Evolutionary conservation across 2,329 filamentous ascomycete genomes (phyloP), one percentile per base, ranked within the genome.

Genomic region (Epichloe gansuensis): DNA sequence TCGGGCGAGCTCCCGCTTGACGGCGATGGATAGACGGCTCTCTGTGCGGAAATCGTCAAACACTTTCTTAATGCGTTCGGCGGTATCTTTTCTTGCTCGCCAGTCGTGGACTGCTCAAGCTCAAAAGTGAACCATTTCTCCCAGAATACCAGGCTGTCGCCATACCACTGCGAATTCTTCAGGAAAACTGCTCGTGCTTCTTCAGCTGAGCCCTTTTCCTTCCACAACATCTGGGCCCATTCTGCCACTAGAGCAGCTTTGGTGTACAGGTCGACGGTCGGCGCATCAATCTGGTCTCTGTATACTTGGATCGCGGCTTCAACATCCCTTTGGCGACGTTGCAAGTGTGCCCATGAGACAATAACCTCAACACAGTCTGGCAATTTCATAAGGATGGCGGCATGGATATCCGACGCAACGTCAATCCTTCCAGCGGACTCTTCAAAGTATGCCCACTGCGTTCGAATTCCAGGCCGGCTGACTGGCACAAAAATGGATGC

Each of bases 401-500:
- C 78, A 63, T 96, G 88, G 52, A 98, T 91, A 54, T 88, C 90
- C 55, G 85, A 81, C 11, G 91, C 89, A 39, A 94, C 78, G 56
- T 88, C 85, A 28, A 85, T 72, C 41, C 89, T 82, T 4, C 82
- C 88, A 42, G 80, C 77, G 68, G 88, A 86, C 71, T 98, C 93
- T 66, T 98, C 93, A 58, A 96, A 96, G 61, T 91, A 89, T 13
- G 93, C 91, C 73, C 91, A 97, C 65, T 95, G 88, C 55, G 97
- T 75, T 53, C 93, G 83, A 57, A 95, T 84, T 1, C 83, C 83
- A 0, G 91, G 90, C 54, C 86, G 77, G 59, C 89, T 88, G 61
- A 97, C 85, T 3, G 91, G 90, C 1, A 95, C 88, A 65, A 86
- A 96, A 51, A 95, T 90, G 58, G 86, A 84, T 9, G 91, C 93